Evolutionary conservation across 1,284 basidiomycete species (phyloP), one percentile per base, ranked within the genome.

Genomic region (Trichosporon sp.): DNA sequence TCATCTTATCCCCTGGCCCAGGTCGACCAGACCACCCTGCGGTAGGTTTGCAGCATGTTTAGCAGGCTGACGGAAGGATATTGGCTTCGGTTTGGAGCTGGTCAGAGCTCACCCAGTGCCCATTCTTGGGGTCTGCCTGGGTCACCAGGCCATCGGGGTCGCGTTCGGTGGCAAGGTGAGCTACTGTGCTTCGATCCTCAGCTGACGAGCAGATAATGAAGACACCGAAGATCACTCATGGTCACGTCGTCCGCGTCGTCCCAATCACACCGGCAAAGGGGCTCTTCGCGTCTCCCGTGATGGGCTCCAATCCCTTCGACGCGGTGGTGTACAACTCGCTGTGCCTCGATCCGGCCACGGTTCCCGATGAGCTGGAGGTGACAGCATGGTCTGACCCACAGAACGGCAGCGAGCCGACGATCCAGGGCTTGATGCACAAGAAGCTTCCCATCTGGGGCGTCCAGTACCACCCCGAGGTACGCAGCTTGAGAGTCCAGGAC

Each of bases 391-490:
- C 81, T 11, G 73, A 73, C 66, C 65, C 76, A 65, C 11, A 66
- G 34, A 23, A 68, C 44, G 70, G 77, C 69, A 47, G 81, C 32
- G 77, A 80, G 69, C 64, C 68, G 18, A 82, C 81, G 0, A 76
- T 83, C 13, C 80, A 82, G 71, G 85, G 82, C 0, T 65, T 86
- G n/a, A 70, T 71, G 31, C 93, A 95, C 78, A 85, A 76, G 58
- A 80, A 76, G 12, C 87, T 87, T 71, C 92, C 95, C 0, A 92
- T 95, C 74, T 95, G 91, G 89, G 93, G 92, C 2, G 94, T 98
- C 2, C 95, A 98, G 79, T 98, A 97, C 77, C 96, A 98, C 80
- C 96, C 95, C 0, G 95, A 96, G 82, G 83, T 83, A 66, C n/a
- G 78, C 64, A 51, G 21, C 15, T 15, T 31, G 15, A 3, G 9